phyloP scores from a whole-genome alignment of 495 filamentous ascomycete genomes.

The Podospora comata region DNA sequence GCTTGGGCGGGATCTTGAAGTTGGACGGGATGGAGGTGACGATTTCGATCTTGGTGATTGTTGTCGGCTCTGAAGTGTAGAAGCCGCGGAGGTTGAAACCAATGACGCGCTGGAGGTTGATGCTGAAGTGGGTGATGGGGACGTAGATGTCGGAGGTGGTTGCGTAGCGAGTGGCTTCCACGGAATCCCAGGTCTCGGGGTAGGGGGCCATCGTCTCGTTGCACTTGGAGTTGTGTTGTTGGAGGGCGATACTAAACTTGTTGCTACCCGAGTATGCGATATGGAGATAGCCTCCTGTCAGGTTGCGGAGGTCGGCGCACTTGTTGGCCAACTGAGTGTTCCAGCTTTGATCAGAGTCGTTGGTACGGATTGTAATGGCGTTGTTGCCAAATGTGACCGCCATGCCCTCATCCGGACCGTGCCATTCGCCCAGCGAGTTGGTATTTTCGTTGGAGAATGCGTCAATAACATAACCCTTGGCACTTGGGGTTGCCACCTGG shows the following conservation, averaged over 20 bases:
- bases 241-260: conserved; percentile 65
- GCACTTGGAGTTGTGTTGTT: conserved; percentile 68
- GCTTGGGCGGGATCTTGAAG: conserved; percentile 57
- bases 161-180: conserved; percentile 67
- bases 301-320: conserved; percentile 60
- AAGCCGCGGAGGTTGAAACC: conserved; percentile 70
- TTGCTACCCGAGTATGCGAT: conserved; percentile 65
- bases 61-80: conserved; percentile 52
- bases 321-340: conserved; percentile 60
- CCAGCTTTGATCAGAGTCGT: conserved; percentile 66
- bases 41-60: conserved; percentile 62
- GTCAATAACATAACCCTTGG: conserved; percentile 62
- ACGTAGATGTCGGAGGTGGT: conserved; percentile 63
- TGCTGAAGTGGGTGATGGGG: conserved; percentile 68
- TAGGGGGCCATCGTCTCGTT: conserved; percentile 58
- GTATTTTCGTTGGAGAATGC: conserved; percentile 52
- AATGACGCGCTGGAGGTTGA: conserved; percentile 57
- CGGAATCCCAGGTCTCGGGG: conserved; percentile 70
- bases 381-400: conserved; percentile 48
- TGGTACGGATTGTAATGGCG: conserved; percentile 57
- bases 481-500: conserved; percentile 46
- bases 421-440: conserved; percentile 69
- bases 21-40: conserved; percentile 51
- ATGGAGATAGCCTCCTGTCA: conserved; percentile 63
- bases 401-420: conserved; percentile 59